Evolutionary conservation across 2,329 filamentous ascomycete species (phyloP), one percentile per base, ranked within the genome.

Genomic region (Rhynchosporium secalis): DNA sequence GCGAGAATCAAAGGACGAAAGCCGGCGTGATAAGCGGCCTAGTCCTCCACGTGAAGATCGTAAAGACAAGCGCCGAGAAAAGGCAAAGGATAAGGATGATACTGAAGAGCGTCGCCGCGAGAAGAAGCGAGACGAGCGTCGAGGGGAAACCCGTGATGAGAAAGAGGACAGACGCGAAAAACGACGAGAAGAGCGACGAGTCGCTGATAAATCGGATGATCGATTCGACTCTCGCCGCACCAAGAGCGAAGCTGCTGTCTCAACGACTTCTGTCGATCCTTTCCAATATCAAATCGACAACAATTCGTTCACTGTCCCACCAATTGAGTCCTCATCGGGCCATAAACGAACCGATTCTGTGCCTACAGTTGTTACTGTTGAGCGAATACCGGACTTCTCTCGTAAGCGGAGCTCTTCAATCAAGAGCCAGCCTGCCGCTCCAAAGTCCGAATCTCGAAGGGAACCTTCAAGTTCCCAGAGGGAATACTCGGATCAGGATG

Each of bases 271-370:
- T 56, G 72, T 83, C 70, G 81, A 87, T 73, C 83, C 84, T 20
- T 86, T 87, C 72, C 79, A 85, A 71, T 87, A 78, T 70, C 83
- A 83, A 72, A 81, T 86, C 64, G 67, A 78, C 47, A 77, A 82
- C 63, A 78, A 82, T 69, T 78, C 79, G n/a, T 83, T 83, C 63
- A 74, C 76, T 55, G 80, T 80, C 9, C 79, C 82, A 12, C 77
- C 78, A 0, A 71, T 72, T 4, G 65, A 68, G 28, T 61, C 62
- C 10, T 46, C 58, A 20, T 52, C 56, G 41, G 57, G 51, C 33
- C 68, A 67, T 64, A 56, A 62, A n/a, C 65, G 58, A 56, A 56
- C 51, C 15, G 64, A 68, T 9, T 62, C 69, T 13, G 46, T 64
- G 13, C 83, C 81, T 6, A 77, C 76, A 62, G 75, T 86, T 49